Evolutionary conservation across 441 rosid genomes (phyloP), one percentile per base, ranked within the genome.

Genomic region (Macaranga tanarius): DNA sequence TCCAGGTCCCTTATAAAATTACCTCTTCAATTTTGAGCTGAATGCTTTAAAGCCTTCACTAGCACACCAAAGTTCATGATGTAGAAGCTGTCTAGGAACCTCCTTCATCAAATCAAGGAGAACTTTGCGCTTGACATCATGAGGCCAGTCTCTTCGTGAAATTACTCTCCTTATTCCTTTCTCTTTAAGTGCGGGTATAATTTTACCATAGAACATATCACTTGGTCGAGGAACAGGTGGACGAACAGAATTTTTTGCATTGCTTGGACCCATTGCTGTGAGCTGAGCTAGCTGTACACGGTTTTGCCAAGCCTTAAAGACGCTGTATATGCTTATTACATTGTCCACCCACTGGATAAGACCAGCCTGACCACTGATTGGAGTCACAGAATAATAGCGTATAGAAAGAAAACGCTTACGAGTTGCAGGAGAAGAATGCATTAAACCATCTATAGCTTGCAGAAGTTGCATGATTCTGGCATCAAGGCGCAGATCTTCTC

Each of bases 71-170:
- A 95, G 90, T 84, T 95, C 99, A 77, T 87, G 95, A 86, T 91
- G 84, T 70, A 95, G 90, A 77, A 95, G 98, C 84, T 93, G 96
- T 73, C 79, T 88, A 42, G 98, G 99, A 78, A 89, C 96, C 77
- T 93, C 97, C 86, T 89, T 90, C 95, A 95, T 93, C 65, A 95
- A 93, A 86, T 95, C 99, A 77, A 91, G 79, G 75, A 90, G 89
- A 84, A 95, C 99, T 82, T 93, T 93, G 63, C 92, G 95, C 89
- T 95, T 95, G 69, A 95, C 99, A 81, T 95, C 99, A 76, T 89
- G 95, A 77, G 99, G 99, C 99, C 99, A 95, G 79, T 95, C 99
- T 83, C 97, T 90, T 84, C 99, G 89, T 64, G 99, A 95, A 80
- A 91, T 95, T 58, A 90, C 97, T 85, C 92, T 95, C 82, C 90